Evolutionary conservation across 192 early-diverging fungal genomes (phyloP), one percentile per base, ranked within the genome.

Genomic region (Backusella morwellensis): DNA sequence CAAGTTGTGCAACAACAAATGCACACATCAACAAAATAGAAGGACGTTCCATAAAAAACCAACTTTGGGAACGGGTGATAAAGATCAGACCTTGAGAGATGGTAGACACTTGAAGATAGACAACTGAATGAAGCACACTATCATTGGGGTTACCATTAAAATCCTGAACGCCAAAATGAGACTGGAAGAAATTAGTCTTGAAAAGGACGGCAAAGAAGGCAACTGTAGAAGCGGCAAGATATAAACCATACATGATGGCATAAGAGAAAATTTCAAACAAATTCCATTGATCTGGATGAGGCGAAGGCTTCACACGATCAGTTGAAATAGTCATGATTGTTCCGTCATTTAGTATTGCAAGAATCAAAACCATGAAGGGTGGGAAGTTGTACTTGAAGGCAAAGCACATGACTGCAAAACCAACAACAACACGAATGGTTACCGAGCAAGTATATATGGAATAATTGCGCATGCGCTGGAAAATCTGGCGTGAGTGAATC

Each of bases 401-500:
- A 79, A 95, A 92, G 79, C 86, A 85, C 78, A 92, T 84, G 70
- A 94, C 84, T 41, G 91, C 84, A 82, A 94, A 92, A 21, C 88
- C 88, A 40, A 91, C 88, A 47, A 94, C 90, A 66, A 94, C 82
- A 88, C 91, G 91, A 78, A 96, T 92, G 34, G 95, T 92, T 76
- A 95, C 92, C 32, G 95, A 92, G 89, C 95, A 95, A 74, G 93
- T 95, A 86, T 97, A 97, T 82, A 96, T 91, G 73, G 93, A 89
- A 85, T 95, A 95, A 80, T 91, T 92, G 80, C 92, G 90, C 96
- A 97, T 97, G 79, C 96, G 95, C 86, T 97, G 96, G 91, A 97
- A 97, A 84, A 97, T 97, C 72, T 93, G 90, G 77, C 96, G 93
- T 77, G 94, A 95, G 83, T 90, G 89, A 84, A 94, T 93, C 83